Evolutionary conservation across 2,329 filamentous ascomycete species (phyloP), one percentile per base, ranked within the genome.

Genomic region (Phaeoacremonium minimum): DNA sequence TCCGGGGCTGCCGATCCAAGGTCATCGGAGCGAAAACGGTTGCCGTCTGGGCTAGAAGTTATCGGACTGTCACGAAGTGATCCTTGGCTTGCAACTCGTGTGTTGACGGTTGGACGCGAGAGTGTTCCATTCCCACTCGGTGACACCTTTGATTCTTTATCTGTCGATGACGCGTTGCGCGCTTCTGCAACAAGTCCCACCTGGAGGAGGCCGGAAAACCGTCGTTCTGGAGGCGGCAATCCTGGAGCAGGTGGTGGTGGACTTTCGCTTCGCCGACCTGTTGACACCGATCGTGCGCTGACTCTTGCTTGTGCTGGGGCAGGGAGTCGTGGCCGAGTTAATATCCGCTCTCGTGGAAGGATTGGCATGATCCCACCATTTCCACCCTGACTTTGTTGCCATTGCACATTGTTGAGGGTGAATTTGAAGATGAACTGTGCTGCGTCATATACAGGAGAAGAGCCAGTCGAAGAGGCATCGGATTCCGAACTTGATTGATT

Each of bases 371-470:
- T 70, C 71, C 77, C 83, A 41, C 44, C 38, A 33, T 47, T 30
- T 36, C 42, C 33, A 11, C 37, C 41, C 13, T 55, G 31, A 16
- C 22, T 34, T 5, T 35, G 39, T 13, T 44, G 55, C 55, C 55
- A 58, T 0, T 53, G 53, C 7, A 61, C 43, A 36, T 47, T 46
- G 37, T 84, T 81, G 3, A 89, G 70, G 8, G 82, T 78, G 51
- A 90, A 90, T 43, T 82, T 85, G 67, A 90, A 90, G 41, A 78
- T 71, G 50, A 77, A 87, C 45, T 71, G 66, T 54, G 72, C 62
- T 53, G 75, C 62, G 46, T 77, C 71, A 40, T 62, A 75, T 6
- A 72, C 61, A 1, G 76, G 75, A 2, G 72, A 66, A 7, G 75
- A 78, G 12, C 68, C 69, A n/a, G 67, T 64, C 13, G 74, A 77